Conservation (phyloP, 176 grass and related monocot genomes). For the Miscanthus lutarioriparius region DNA sequence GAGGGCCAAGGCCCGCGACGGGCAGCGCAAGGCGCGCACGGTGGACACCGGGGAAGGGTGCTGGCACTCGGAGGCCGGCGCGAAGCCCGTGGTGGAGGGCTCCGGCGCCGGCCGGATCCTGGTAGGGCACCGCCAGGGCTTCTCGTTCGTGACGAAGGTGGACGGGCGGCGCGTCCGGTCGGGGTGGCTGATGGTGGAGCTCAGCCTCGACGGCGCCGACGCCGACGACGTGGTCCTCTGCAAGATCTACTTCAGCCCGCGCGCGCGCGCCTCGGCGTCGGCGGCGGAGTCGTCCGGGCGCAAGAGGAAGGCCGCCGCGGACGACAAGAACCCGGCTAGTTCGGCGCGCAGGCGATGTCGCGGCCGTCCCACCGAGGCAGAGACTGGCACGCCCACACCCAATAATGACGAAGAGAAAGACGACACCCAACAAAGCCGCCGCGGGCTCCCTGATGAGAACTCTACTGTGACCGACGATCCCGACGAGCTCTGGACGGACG, state of each 20-base stretch:
- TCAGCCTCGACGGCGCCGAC: slow-evolving; percentile 27
- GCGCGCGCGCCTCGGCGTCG: neutral
- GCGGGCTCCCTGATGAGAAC: too few relatives aligned
- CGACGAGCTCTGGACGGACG: neutral
- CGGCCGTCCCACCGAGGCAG: neutral
- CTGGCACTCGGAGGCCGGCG: slow-evolving; percentile 43
- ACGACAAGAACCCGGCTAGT: neutral
- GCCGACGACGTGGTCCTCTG: slow-evolving; percentile 9
- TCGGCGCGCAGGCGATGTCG: neutral
- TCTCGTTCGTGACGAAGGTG: slow-evolving; percentile 41
- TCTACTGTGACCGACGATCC: neutral
- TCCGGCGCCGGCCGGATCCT: neutral
- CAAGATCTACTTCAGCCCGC: slow-evolving; percentile 49
- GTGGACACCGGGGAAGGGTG: slow-evolving; percentile 31
- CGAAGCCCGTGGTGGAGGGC: neutral
- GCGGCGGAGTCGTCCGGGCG: neutral
- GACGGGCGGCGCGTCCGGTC: slow-evolving; percentile 29
- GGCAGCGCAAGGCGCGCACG: slow-evolving; percentile 39
- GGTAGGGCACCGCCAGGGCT: slow-evolving; percentile 27
- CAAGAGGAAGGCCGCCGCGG: slow-evolving; percentile 40
- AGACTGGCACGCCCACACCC: neutral
- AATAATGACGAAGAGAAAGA: neutral
- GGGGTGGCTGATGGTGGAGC: slow-evolving; percentile 44
- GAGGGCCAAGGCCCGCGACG: slow-evolving; percentile 16
- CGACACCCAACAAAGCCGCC: too few relatives aligned